Evolutionary conservation across 108 stramenopile species (phyloP), one percentile per base, ranked within the genome.

Genomic region (Cyclotella baltica): DNA sequence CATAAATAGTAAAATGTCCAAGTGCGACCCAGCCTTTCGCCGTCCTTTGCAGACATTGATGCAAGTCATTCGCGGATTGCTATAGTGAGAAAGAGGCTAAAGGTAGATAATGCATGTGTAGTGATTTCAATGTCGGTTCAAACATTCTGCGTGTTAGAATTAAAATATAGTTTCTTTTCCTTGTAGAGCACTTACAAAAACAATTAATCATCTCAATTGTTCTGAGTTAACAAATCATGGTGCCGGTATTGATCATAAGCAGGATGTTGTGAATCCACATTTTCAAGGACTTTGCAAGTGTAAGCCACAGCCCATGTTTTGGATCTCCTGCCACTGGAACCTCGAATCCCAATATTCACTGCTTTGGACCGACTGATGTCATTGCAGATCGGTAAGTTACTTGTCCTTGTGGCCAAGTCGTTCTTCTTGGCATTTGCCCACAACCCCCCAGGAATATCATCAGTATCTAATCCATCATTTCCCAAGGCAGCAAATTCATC

Each of bases 21-120:
- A 84, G 16, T 83, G 87, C 33, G 84, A 89, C 61, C 88, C 88
- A 18, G 68, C 67, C 11, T 74, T 91, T 37, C 88, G 90, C 29
- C 71, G 92, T 38, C 90, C 90, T 2, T 72, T 95, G 68, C 92
- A 91, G 58, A 89, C 86, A 68, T 64, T 95, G 33, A 76, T 92
- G 38, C 89, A 93, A 68, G 87, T 92, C 10, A 81, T 93, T 78
- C 80, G 90, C n/a, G 92, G 94, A 28, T 81, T 95, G 82, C 84
- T 73, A 0, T 73, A 69, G 50, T n/a, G 30, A 29, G 27, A 57
- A 1, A 2, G 2, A 35, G 25, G 34, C 18, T 63, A 36, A 18
- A 34, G 33, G 3, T 15, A 31, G 27, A 8, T 22, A 5, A 62
- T n/a, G n/a, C n/a, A n/a, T n/a, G n/a, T n/a, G n/a, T n/a, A n/a